Conservation (phyloP, 495 filamentous ascomycete genomes). For the Aspergillus funiculosus region DNA sequence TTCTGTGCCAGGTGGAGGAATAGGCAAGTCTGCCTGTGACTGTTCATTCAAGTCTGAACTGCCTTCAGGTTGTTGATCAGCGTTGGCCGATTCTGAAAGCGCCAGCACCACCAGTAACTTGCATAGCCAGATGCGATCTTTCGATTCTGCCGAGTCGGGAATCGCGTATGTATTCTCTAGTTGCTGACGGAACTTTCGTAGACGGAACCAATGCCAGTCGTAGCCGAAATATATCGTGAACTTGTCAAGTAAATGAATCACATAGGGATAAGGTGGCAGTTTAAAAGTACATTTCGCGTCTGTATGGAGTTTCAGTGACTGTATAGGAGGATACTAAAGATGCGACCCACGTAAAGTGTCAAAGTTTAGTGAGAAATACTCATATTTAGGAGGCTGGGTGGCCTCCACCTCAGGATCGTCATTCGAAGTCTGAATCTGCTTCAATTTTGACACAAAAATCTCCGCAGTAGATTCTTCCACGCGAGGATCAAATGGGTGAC, state of each 20-base stretch:
- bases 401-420: neutral
- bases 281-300: neutral
- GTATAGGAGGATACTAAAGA: neutral
- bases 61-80: neutral
- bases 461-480: neutral
- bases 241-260: neutral
- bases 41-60: no score
- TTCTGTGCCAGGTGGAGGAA: neutral
- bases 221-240: neutral
- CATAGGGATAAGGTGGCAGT: neutral
- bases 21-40: neutral
- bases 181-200: neutral
- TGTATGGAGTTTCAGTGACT: neutral
- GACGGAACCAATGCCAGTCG: conserved; percentile 3
- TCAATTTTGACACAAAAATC: neutral
- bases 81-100: neutral
- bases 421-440: neutral
- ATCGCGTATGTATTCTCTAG: neutral
- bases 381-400: neutral
- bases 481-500: neutral
- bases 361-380: neutral
- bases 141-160: neutral
- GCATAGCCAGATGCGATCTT: neutral
- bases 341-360: neutral
- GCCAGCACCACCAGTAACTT: neutral